Conservation (phyloP, 75 land plant species). For the Pseudotsuga menziesii region DNA sequence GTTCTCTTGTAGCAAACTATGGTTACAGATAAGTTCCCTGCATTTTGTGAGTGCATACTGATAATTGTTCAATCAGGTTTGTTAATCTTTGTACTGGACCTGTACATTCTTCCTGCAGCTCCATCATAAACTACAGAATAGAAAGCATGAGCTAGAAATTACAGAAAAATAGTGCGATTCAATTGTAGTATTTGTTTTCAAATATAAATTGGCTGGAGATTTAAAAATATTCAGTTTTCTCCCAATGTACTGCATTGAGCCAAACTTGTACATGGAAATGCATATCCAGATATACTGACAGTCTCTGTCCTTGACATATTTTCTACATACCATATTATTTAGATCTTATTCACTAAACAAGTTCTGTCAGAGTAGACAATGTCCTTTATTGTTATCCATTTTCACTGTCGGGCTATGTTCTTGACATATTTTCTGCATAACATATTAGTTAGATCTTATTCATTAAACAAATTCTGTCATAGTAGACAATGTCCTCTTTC, state of each 20-base stretch:
- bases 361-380: not conserved
- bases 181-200: too few relatives aligned
- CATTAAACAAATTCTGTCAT: not conserved
- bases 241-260: not conserved
- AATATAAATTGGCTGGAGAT: too few relatives aligned
- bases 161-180: too few relatives aligned
- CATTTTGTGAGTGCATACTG: not conserved
- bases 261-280: not conserved
- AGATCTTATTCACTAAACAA: not conserved
- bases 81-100: not conserved
- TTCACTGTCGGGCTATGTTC: not conserved
- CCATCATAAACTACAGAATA: too few relatives aligned
- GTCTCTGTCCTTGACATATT: not conserved
- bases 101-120: not conserved
- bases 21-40: not conserved
- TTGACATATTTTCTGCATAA: not conserved
- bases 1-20: not conserved
- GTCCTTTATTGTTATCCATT: not conserved
- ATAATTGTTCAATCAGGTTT: not conserved
- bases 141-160: too few relatives aligned
- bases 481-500: not conserved
- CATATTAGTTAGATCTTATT: not conserved
- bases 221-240: too few relatives aligned
- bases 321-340: not conserved
- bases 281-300: not conserved